Percentiles rank a stretch among this genome's conserved stretches.
These are phyloP conservation scores for Biscogniauxia marginata DNA, from an alignment of 2,329 filamentous ascomycete genomes.

Conservation along the genomic window DNA sequence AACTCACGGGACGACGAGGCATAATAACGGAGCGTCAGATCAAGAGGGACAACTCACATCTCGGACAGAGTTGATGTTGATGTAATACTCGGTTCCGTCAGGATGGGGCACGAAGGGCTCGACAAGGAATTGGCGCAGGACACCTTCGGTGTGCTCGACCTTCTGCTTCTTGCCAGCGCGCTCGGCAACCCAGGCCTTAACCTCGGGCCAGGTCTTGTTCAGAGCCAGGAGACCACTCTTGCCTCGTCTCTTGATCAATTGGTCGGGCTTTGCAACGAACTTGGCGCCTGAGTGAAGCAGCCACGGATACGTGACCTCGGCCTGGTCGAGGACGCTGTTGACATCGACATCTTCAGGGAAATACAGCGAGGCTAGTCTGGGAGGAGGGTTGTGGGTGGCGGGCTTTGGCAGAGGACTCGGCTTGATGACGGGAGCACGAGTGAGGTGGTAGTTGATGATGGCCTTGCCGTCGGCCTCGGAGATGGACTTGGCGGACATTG, in stretches of 20 bases:
- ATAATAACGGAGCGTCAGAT: slow-evolving; percentile 10
- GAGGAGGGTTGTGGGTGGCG: slow-evolving; percentile 85
- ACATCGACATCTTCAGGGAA: slow-evolving; percentile 88
- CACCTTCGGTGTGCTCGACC: slow-evolving; percentile 88
- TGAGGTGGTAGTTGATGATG: slow-evolving; percentile 99
- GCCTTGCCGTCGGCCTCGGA: slow-evolving; percentile 99
- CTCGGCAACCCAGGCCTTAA: slow-evolving; percentile 89
- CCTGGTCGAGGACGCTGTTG: slow-evolving; percentile 85
- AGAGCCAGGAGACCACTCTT: slow-evolving; percentile 96
- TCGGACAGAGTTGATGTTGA: slow-evolving; percentile 99
- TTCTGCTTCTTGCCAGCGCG: slow-evolving; percentile 88
- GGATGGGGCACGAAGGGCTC: slow-evolving; percentile 98
- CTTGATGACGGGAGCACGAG: slow-evolving; percentile 95
- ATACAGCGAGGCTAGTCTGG: slow-evolving; percentile 87
- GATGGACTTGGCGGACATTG: slow-evolving; percentile 95
- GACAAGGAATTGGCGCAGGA: slow-evolving; percentile 91
- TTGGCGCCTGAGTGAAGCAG: slow-evolving; percentile 77
- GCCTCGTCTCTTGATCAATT: slow-evolving; percentile 98
- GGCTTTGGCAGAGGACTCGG: slow-evolving; percentile 84
- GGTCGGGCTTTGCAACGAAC: slow-evolving; percentile 99
- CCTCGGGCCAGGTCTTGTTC: slow-evolving; percentile 97
- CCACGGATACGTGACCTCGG: slow-evolving; percentile 96
- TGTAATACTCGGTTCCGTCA: slow-evolving; percentile 96
- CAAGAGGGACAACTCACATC: slow-evolving; percentile 69
- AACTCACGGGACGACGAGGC: slow-evolving; percentile 10